These are phyloP conservation scores for Rhododendron williamsianum DNA, from an alignment of 148 eudicot genomes.

Conservation along the genomic window DNA sequence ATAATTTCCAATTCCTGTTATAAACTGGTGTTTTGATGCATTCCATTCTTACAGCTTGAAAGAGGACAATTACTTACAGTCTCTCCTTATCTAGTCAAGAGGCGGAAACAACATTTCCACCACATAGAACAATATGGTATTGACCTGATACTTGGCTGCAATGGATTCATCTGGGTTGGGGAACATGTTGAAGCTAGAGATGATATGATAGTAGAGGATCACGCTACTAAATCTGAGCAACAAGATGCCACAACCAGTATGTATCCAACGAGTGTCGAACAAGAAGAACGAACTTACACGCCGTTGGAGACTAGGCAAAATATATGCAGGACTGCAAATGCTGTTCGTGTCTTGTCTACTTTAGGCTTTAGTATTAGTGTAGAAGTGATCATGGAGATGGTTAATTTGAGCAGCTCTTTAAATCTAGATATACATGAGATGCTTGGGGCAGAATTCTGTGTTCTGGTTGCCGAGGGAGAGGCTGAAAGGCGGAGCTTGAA, in stretches of 20 bases:
- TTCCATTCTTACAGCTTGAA: constrained; percentile 51
- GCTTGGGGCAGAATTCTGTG: constrained; percentile 90
- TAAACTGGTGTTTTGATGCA: not conserved
- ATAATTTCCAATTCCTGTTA: not conserved
- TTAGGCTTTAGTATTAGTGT: constrained; percentile 62
- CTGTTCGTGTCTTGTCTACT: constrained; percentile 55
- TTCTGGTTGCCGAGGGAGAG: constrained; percentile 78
- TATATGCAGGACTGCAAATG: constrained; percentile 84
- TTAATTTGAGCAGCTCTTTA: constrained; percentile 46
- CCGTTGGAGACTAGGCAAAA: constrained; percentile 54
- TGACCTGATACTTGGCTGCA: constrained; percentile 75
- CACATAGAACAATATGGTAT: constrained; percentile 57
- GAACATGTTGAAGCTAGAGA: constrained; percentile 61
- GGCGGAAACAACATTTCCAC: constrained; percentile 84
- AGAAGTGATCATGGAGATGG: constrained; percentile 51
- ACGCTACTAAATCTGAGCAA: constrained; percentile 31
- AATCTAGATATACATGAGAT: constrained; percentile 69
- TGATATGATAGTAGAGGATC: constrained; percentile 55
- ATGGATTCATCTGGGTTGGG: constrained; percentile 93
- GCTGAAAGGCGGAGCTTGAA: constrained; percentile 52
- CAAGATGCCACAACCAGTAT: constrained; percentile 16
- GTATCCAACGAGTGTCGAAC: constrained; percentile 19
- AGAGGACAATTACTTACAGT: constrained; percentile 66
- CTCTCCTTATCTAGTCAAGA: constrained; percentile 82
- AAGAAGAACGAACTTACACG: constrained; percentile 41